phyloP scores from a whole-genome alignment of 2,329 filamentous ascomycete genomes.

The Dissoconium aciculare region DNA sequence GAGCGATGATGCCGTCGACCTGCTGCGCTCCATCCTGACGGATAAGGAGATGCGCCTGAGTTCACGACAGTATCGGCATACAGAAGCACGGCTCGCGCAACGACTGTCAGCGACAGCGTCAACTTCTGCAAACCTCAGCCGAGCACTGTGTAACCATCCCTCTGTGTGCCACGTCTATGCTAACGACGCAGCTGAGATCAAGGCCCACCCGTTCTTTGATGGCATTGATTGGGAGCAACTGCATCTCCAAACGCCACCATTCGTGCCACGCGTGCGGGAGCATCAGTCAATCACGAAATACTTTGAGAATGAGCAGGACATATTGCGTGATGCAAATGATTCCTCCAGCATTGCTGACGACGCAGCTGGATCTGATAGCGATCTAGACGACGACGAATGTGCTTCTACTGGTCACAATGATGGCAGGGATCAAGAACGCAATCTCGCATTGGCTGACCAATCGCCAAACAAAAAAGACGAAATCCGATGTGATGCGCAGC shows the following conservation, averaged over 20 bases:
- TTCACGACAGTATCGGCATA: constrained; percentile 55
- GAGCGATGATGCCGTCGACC: constrained; percentile 56
- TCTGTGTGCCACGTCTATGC: constrained; percentile 67
- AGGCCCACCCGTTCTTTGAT: constrained; percentile 71
- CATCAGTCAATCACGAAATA: constrained; percentile 54
- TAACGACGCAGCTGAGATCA: constrained; percentile 80
- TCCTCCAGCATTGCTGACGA: constrained; percentile 16
- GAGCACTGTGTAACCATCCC: no score
- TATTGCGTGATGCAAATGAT: constrained; percentile 35
- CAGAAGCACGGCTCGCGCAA: constrained; percentile 35
- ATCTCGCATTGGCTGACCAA: constrained; percentile 20
- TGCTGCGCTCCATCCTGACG: constrained; percentile 57
- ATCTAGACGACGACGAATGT: constrained; percentile 7
- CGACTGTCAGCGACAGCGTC: constrained; percentile 35
- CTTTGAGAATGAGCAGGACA: constrained; percentile 68
- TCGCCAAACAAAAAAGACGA: no score
- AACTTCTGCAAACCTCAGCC: constrained; percentile 7
- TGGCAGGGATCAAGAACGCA: constrained; percentile 10
- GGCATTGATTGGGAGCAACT: constrained; percentile 64
- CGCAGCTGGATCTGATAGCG: constrained; percentile 11
- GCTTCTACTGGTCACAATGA: not conserved
- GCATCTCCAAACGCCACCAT: constrained; percentile 57
- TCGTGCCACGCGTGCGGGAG: constrained; percentile 53
- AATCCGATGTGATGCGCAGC: no score
- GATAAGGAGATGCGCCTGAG: constrained; percentile 64